A percentile compares a stretch with the other conserved stretches of the same genome.
phyloP scores from a whole-genome alignment of 495 filamentous ascomycete genomes.

The Aspergillus egyptiacus region DNA sequence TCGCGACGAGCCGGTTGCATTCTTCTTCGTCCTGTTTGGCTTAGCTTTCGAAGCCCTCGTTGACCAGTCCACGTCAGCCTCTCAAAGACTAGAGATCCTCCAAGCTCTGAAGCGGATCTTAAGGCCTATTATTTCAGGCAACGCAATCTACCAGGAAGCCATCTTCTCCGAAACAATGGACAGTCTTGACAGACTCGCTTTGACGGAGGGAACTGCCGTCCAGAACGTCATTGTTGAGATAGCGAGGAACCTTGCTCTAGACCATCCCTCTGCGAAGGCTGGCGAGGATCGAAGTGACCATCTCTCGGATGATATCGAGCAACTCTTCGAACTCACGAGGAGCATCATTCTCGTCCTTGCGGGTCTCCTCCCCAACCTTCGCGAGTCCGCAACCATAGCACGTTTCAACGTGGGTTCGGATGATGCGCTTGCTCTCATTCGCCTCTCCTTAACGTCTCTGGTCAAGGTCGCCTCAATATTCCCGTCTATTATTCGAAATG shows the following conservation, averaged over 20 bases:
- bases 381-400: constrained; percentile 63
- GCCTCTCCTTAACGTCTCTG: constrained; percentile 72
- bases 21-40: constrained; percentile 98
- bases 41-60: constrained; percentile 94
- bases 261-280: constrained; percentile 81
- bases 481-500: constrained; percentile 90
- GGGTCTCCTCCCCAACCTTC: constrained; percentile 78
- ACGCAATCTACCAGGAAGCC: constrained; percentile 90
- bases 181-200: constrained; percentile 80
- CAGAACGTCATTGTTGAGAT: constrained; percentile 91
- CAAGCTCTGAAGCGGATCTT: constrained; percentile 92
- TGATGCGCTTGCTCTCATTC: constrained; percentile 76
- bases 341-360: constrained; percentile 92
- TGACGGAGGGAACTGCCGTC: constrained; percentile 86
- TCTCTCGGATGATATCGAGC: constrained; percentile 92
- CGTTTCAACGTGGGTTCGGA: constrained; percentile 58
- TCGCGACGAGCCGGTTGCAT: constrained; percentile 93
- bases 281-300: constrained; percentile 62
- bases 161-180: constrained; percentile 99
- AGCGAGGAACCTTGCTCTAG: constrained; percentile 77
- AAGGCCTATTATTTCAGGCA: constrained; percentile 88
- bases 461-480: constrained; percentile 94
- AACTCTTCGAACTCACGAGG: constrained; percentile 91
- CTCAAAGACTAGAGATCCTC: constrained; percentile 84
- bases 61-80: constrained; percentile 64